phyloP scores from a whole-genome alignment of 139 green algal species.

The Pleodorina starrii region DNA sequence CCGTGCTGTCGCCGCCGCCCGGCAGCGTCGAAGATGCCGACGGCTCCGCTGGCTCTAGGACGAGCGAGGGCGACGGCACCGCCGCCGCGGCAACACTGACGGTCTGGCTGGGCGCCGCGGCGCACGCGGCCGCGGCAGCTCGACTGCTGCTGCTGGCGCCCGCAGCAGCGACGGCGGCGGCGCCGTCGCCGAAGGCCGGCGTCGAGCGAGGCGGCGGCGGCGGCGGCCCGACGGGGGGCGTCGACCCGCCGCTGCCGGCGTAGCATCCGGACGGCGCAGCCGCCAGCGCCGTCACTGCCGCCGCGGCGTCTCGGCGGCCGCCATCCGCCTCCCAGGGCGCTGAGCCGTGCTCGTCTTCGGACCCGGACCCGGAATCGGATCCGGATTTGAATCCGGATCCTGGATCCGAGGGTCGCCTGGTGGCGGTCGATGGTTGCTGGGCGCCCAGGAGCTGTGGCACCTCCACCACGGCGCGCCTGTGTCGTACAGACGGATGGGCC shows the following conservation, averaged over 20 bases:
- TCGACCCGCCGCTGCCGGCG: background rate
- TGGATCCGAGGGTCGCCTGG: no score
- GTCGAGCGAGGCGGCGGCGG: background rate
- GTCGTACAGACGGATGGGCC: conserved; percentile 1
- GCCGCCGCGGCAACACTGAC: background rate
- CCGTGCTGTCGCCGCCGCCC: no score
- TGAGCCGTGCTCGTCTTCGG: background rate
- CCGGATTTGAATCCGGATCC: background rate
- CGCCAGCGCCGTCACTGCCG: background rate
- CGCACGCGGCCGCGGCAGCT: no score
- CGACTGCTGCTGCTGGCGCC: background rate
- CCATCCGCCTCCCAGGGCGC: background rate
- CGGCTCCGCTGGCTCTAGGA: background rate
- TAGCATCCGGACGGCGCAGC: background rate
- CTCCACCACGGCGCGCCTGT: conserved; percentile 49
- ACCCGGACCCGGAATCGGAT: background rate
- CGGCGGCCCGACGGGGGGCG: background rate
- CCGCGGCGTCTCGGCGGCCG: background rate
- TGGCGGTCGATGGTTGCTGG: no score
- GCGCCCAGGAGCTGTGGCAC: conserved; percentile 26
- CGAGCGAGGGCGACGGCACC: background rate
- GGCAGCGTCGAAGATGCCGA: background rate
- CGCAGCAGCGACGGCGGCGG: background rate
- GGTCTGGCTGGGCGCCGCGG: background rate
- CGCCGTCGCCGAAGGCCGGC: background rate